These are phyloP conservation scores for Endogone sp. DNA, from an alignment of 192 early-diverging fungal species.

Conservation along the genomic window DNA sequence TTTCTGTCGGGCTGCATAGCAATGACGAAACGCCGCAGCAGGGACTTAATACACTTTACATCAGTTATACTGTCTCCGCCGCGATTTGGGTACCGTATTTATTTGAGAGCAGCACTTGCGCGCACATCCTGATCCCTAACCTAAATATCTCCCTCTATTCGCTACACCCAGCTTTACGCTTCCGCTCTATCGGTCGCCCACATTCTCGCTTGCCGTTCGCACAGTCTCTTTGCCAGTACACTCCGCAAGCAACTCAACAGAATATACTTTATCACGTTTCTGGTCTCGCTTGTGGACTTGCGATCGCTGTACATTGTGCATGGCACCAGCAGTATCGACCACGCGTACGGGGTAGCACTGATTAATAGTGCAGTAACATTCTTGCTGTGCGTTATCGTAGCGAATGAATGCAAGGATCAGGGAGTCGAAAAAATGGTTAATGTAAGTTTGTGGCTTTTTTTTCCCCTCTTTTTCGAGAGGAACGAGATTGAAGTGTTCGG, in stretches of 20 bases:
- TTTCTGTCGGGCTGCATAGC: not conserved
- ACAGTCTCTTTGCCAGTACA: conserved; percentile 3
- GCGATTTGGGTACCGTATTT: not conserved
- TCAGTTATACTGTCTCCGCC: not conserved
- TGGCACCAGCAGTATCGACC: not conserved
- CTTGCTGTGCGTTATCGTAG: conserved; percentile 13
- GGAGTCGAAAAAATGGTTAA: conserved; percentile 12
- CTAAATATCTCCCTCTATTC: not conserved
- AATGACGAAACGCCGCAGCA: not conserved
- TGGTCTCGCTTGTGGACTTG: conserved; percentile 17
- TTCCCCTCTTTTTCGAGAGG: too few species aligned
- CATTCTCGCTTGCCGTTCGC: not conserved
- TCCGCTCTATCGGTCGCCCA: conserved; percentile 2
- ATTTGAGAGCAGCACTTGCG: too few species aligned
- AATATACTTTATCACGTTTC: conserved; percentile 16
- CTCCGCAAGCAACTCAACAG: conserved; percentile 24
- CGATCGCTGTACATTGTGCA: conserved; percentile 24
- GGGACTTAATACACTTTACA: too few species aligned
- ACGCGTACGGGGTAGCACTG: conserved; percentile 18
- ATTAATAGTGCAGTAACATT: conserved; percentile 6
- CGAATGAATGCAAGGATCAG: conserved; percentile 24
- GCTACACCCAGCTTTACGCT: not conserved
- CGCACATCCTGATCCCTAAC: too few species aligned
- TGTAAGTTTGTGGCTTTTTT: conserved; percentile 7
- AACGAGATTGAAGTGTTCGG: too few species aligned